A percentile compares a stretch with the other conserved stretches of the same genome.
Evolutionary conservation across 805 yeast genomes (phyloP).

Genomic region (Monosporozyma aerobia): DNA sequence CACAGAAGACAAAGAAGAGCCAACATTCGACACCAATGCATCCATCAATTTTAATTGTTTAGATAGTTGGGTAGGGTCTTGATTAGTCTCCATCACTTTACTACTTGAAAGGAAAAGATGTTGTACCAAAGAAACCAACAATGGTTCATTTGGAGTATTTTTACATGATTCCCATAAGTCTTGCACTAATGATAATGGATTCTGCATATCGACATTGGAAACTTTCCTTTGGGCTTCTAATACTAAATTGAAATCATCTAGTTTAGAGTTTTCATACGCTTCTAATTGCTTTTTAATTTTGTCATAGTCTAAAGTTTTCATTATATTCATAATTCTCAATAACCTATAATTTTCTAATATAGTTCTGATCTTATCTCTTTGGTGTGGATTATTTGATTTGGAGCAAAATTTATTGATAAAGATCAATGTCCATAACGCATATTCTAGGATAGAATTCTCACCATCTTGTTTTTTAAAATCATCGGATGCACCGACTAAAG

Average conservation of each 20-base stretch:
- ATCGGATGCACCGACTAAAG: conserved; percentile 85
- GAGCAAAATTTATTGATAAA: conserved; percentile 26
- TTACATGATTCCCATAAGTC: conserved; percentile 43
- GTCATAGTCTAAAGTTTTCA: conserved; percentile 51
- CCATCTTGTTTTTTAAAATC: conserved; percentile 47
- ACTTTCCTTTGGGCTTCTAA: conserved; percentile 16
- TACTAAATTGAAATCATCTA: conserved; percentile 27
- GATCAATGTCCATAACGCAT: conserved; percentile 26
- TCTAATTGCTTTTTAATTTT: conserved; percentile 57
- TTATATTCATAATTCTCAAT: conserved; percentile 31
- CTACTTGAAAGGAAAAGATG: conserved; percentile 27
- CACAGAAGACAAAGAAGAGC: conserved; percentile 37
- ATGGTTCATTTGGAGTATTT: conserved; percentile 43
- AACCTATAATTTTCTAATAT: conserved; percentile 28
- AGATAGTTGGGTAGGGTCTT: conserved; percentile 23
- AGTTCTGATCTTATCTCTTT: conserved; percentile 26
- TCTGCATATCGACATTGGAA: conserved; percentile 34
- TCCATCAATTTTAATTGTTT: conserved; percentile 47
- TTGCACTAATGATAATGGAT: conserved; percentile 60
- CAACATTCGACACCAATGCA: conserved; percentile 60
- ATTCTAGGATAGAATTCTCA: conserved; percentile 34
- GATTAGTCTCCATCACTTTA: conserved; percentile 15
- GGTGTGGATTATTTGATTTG: conserved; percentile 22
- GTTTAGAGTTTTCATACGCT: conserved; percentile 43
- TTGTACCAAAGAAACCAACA: conserved; percentile 40